These are phyloP conservation scores for Udeniomyces megalosporus DNA, from an alignment of 768 basidiomycete genomes.

Conservation along the genomic window DNA sequence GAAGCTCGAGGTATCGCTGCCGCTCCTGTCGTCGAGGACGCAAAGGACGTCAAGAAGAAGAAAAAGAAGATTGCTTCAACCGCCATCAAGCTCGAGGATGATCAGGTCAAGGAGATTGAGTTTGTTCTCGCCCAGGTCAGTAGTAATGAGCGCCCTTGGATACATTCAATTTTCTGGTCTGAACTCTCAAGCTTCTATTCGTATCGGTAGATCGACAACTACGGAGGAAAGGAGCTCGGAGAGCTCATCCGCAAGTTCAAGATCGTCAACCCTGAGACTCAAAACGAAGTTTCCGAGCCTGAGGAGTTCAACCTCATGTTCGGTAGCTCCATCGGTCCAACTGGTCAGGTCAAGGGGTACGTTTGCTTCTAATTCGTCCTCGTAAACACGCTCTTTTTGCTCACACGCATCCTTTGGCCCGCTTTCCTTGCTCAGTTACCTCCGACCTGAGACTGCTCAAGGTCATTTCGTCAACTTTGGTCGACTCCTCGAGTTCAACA, in stretches of 20 bases:
- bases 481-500: conserved; percentile 93
- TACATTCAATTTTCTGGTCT: too few species aligned
- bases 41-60: conserved; percentile 58
- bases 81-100: conserved; percentile 58
- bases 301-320: conserved; percentile 99
- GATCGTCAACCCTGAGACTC: conserved; percentile 78
- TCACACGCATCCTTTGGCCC: too few species aligned
- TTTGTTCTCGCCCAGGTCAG: conserved; percentile 70
- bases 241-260: conserved; percentile 63
- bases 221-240: conserved; percentile 72
- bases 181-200: not conserved
- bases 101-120: conserved; percentile 60
- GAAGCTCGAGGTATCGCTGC: conserved; percentile 54
- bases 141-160: too few species aligned
- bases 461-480: conserved; percentile 98
- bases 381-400: too few species aligned
- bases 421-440: conserved; percentile 41
- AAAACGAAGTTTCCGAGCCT: conserved; percentile 81
- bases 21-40: conserved; percentile 38
- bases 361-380: conserved; percentile 17
- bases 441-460: conserved; percentile 95
- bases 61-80: conserved; percentile 42
- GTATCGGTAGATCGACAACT: conserved; percentile 65
- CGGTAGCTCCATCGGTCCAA: conserved; percentile 88
- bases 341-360: conserved; percentile 88